phyloP scores from a whole-genome alignment of 768 basidiomycete species.

The Calocybe cyanea region DNA sequence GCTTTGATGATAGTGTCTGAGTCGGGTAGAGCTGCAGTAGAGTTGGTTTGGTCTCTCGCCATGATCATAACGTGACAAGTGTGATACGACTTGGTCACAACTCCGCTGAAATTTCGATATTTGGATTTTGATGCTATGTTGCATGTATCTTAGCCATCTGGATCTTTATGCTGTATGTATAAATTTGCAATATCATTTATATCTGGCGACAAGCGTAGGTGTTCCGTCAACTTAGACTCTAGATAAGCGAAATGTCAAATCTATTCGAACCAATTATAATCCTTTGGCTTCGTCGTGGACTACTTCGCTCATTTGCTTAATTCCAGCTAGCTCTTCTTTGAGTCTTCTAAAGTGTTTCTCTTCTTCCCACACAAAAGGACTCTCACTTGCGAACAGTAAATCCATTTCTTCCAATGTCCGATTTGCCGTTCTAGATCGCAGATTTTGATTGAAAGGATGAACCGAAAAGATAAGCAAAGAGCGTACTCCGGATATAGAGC shows the following conservation, averaged over 20 bases:
- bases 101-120: too few relatives aligned
- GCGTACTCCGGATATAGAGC: conserved; percentile 41
- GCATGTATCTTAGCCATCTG: too few relatives aligned
- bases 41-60: not conserved
- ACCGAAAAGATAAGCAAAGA: not conserved
- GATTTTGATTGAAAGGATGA: not conserved
- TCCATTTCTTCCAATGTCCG: conserved; percentile 44
- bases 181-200: too few relatives aligned
- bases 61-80: too few relatives aligned
- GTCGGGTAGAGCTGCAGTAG: conserved; percentile 27
- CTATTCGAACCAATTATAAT: too few relatives aligned
- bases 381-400: conserved; percentile 38
- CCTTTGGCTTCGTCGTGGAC: conserved; percentile 6
- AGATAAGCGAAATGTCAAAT: too few relatives aligned
- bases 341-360: conserved; percentile 34
- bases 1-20: conserved; percentile 31
- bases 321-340: conserved; percentile 27
- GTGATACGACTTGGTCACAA: too few relatives aligned
- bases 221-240: too few relatives aligned
- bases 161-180: too few relatives aligned
- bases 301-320: conserved; percentile 16
- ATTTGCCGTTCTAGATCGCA: conserved; percentile 29
- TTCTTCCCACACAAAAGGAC: conserved; percentile 43
- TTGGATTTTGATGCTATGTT: too few relatives aligned
- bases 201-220: too few relatives aligned